These are phyloP conservation scores for Aspergillus glaucus DNA, from an alignment of 2,329 filamentous ascomycete genomes.

Conservation along the genomic window DNA sequence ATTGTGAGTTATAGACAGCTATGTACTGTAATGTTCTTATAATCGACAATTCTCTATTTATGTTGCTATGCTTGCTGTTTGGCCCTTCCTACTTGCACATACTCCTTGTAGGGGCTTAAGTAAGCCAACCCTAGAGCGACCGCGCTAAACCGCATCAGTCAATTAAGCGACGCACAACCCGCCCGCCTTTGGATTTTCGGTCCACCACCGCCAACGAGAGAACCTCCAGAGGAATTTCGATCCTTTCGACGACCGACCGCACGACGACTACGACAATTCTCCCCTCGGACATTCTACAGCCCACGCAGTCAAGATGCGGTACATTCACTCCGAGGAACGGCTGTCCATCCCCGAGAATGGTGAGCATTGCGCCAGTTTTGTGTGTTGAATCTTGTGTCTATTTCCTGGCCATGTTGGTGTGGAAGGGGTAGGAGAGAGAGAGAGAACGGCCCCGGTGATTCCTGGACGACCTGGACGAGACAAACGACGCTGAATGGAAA, in stretches of 20 bases:
- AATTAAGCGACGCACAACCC: constrained; percentile 42
- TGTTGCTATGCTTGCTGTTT: not conserved
- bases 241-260: constrained; percentile 31
- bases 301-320: constrained; percentile 80
- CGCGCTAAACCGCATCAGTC: constrained; percentile 29
- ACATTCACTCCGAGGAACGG: constrained; percentile 97
- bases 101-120: not conserved
- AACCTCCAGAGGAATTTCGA: constrained; percentile 32
- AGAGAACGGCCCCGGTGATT: not conserved
- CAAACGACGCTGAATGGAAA: not conserved
- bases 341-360: constrained; percentile 94
- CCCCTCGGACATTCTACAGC: constrained; percentile 36
- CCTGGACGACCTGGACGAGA: not conserved
- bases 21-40: too few species aligned
- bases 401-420: not conserved
- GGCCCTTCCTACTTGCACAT: not conserved
- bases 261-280: constrained; percentile 35
- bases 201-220: constrained; percentile 25
- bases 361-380: constrained; percentile 51
- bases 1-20: not conserved
- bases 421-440: constrained; percentile 7
- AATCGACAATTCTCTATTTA: too few species aligned
- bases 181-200: constrained; percentile 33
- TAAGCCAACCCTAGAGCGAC: constrained; percentile 25
- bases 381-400: not conserved